Percentiles rank a stretch among this genome's conserved stretches.
phyloP scores from a whole-genome alignment of 1,284 basidiomycete species.

The Ganoderma resinaceum region DNA sequence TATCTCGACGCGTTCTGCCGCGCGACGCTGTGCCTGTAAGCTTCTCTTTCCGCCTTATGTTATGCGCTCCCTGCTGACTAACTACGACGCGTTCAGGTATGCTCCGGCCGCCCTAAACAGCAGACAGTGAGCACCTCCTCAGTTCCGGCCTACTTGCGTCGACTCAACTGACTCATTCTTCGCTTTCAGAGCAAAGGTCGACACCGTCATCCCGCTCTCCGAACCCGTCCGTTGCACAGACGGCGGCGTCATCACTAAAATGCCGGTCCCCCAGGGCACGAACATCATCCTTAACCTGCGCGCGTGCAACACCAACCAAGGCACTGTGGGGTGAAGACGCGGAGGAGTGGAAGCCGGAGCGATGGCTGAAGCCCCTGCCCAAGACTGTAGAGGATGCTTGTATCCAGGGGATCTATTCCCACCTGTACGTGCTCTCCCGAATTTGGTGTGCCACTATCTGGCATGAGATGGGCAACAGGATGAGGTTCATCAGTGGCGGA shows the following conservation, averaged over 20 bases:
- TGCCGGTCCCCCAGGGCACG: constrained; percentile 54
- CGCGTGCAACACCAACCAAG: constrained; percentile 51
- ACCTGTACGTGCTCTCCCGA: constrained; percentile 29
- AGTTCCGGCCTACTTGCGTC: constrained; percentile 14
- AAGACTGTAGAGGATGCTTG: constrained; percentile 26
- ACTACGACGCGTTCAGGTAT: neutral
- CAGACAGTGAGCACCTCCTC: neutral
- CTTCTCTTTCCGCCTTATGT: constrained; percentile 12
- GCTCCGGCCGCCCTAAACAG: neutral
- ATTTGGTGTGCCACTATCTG: neutral
- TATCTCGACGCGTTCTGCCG: constrained; percentile 43
- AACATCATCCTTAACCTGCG: constrained; percentile 53
- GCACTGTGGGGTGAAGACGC: constrained; percentile 65
- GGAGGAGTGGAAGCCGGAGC: constrained; percentile 52
- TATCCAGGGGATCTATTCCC: constrained; percentile 33
- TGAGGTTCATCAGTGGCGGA: constrained; percentile 43
- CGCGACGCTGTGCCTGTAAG: constrained; percentile 34
- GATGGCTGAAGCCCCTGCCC: constrained; percentile 37
- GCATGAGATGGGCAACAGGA: constrained; percentile 25
- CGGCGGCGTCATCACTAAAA: constrained; percentile 44
- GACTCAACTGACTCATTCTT: neutral
- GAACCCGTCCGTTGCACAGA: constrained; percentile 30
- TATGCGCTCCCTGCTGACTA: too few relatives aligned
- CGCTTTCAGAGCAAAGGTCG: constrained; percentile 25
- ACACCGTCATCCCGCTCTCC: constrained; percentile 34